Evolutionary conservation across 441 rosid genomes (phyloP), one percentile per base, ranked within the genome.

Genomic region (Erodium moschatum): DNA sequence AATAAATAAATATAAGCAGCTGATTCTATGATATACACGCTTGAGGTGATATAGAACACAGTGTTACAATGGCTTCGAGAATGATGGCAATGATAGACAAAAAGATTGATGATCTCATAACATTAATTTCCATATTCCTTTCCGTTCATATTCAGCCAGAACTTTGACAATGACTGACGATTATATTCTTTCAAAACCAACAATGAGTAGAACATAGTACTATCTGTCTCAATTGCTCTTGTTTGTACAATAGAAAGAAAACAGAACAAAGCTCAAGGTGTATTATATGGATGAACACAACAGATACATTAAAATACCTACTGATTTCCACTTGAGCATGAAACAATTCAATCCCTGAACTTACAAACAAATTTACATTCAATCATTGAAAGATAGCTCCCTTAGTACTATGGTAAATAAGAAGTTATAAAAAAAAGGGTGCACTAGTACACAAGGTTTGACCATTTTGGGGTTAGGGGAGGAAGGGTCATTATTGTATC

Each of bases 41-140:
- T 60, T 60, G 31, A 60, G 31, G 29, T 58, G 64, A 21, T 24
- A 24, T 24, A 24, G 27, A 24, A 24, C 31, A 60, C 7, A 60
- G 13, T 60, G 20, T 60, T 60, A 21, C 13, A 20, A 60, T 60
- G 64, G 31, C 64, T 60, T 60, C 64, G 9, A 60, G 64, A 60
- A 60, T 10, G 31, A 18, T 0, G 31, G 21, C 31, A 20, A 20
- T 0, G 18, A 2, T 21, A 60, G 31, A 60, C 31, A 60, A 60
- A n/a, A 60, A 60, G 64, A 60, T 4, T 9, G 19, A n/a, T 50
- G 16, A 50, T 50, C 64, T 9, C 9, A 56, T 56, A 20, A 60
- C 27, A 60, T 60, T 19, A 60, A 60, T 20, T 21, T 11, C 13
- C 64, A 20, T 5, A 21, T 60, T 60, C 31, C 31, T 20, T 20